Base-by-base conservation (phyloP, 345 rosid species). In the Eutrema japonicum region DNA sequence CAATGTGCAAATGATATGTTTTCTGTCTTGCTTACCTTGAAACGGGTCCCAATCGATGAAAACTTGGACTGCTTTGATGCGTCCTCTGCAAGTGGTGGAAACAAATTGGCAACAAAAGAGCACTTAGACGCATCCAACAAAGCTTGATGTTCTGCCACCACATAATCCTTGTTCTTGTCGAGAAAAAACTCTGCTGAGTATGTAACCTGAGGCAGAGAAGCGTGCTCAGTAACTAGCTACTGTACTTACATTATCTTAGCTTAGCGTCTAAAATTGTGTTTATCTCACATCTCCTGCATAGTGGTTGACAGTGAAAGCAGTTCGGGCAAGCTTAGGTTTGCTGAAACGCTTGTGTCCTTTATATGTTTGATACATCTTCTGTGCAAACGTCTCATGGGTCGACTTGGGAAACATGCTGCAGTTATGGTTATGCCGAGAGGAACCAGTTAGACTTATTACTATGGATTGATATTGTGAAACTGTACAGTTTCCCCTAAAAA, bases 361-460 rank as follows among this genome's bases (percentile, higher is more conserved):
- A 66, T 82, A 89, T 64, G 89, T 89, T 78, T 86, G 95, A 74
- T 86, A 89, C 86, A 86, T 79, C 85, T 86, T 89, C 36, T 89
- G 89, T 47, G 91, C 85, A 82, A 89, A 89, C 47, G 94, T 86
- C 80, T 89, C 95, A 70, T 89, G 91, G 48, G 95, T 89, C 33
- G 95, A 89, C 80, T 84, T 89, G 53, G 95, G 95, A 69, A 89
- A 89, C 95, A 86, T 89, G 73, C 95, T 89, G 86, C 88, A 83
- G 30, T 54, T 41, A 58, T 64, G 67, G 33, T 22, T 76, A 49
- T 59, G 26, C 27, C 10, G 6, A 46, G 38, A n/a, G 59, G 45
- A 66, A 48, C 41, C n/a, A 46, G 10, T 53, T 58, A 37, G 63
- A 53, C 13, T 36, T 52, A 42, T 53, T 62, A 52, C 36, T 45